Percentiles rank a stretch among this genome's conserved stretches.
phyloP scores from a whole-genome alignment of 2,329 filamentous ascomycete species.

The Exophiala calicioides region DNA sequence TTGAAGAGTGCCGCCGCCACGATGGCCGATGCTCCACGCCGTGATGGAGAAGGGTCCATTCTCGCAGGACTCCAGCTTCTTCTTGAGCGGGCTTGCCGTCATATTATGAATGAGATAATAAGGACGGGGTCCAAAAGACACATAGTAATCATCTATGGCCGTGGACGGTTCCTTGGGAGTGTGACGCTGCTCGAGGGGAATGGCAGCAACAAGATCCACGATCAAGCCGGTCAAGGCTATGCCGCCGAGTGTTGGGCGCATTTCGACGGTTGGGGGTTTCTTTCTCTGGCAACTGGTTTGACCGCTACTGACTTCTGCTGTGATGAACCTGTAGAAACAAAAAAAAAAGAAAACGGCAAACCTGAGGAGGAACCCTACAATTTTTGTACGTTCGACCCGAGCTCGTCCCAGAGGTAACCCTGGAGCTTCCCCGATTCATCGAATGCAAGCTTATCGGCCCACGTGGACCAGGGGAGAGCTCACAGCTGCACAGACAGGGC shows the following conservation, averaged over 20 bases:
- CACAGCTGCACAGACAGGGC: too few relatives aligned
- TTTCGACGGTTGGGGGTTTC: conserved; percentile 4
- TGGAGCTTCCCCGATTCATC: too few relatives aligned
- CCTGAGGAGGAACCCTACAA: too few relatives aligned
- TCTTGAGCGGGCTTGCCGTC: conserved; percentile 61
- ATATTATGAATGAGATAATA: conserved; percentile 66
- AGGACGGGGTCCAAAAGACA: conserved; percentile 64
- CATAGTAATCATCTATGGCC: conserved; percentile 36
- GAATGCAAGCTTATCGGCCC: too few relatives aligned
- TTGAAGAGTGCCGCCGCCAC: conserved; percentile 60
- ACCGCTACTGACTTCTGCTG: neutral
- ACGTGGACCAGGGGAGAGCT: too few relatives aligned
- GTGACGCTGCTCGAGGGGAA: conserved; percentile 14
- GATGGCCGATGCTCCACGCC: conserved; percentile 59
- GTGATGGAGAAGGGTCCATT: conserved; percentile 56
- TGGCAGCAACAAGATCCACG: conserved; percentile 12
- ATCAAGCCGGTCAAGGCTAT: conserved; percentile 19
- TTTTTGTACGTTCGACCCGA: too few relatives aligned
- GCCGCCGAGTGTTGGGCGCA: conserved; percentile 16
- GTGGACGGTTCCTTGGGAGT: conserved; percentile 6
- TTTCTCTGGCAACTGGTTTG: too few relatives aligned
- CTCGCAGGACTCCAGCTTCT: conserved; percentile 59
- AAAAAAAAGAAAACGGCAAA: too few relatives aligned
- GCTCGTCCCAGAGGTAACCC: too few relatives aligned
- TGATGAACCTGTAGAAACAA: conserved; percentile 2